Percentiles rank a stretch among this genome's conserved stretches.
These are phyloP conservation scores for Gossypium aridum DNA, from an alignment of 441 rosid genomes.

Conservation along the genomic window DNA sequence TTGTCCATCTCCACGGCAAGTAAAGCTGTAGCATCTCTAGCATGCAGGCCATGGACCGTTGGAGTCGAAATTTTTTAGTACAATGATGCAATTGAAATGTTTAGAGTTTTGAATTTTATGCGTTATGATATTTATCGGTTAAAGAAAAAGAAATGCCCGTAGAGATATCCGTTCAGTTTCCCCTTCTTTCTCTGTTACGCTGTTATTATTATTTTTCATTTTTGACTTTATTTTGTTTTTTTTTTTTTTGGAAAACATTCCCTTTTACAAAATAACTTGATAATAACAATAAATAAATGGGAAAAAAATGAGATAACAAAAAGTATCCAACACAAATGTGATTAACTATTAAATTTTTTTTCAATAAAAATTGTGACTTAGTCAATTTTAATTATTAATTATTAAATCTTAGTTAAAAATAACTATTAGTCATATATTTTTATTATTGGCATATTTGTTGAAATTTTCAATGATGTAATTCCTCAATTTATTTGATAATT, in stretches of 20 bases:
- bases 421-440: no score
- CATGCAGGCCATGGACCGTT: neutral
- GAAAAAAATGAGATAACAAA: neutral
- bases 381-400: no score
- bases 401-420: no score
- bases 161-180: neutral
- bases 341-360: no score
- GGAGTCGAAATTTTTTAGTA: neutral
- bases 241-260: neutral
- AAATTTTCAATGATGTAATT: no score
- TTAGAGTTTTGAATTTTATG: neutral
- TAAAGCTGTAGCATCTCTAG: slow-evolving; percentile 9
- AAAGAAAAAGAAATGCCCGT: neutral
- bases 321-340: no score
- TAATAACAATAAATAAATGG: neutral
- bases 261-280: neutral
- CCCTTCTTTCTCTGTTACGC: neutral
- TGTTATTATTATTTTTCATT: neutral
- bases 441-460: no score
- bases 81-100: neutral
- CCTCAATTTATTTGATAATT: no score
- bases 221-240: neutral
- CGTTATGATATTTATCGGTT: neutral
- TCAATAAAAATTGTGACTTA: no score
- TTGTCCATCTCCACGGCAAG: slow-evolving; percentile 37